These are phyloP conservation scores for Solanum pinnatisectum DNA, from an alignment of 257 asterid species.

Conservation along the genomic window DNA sequence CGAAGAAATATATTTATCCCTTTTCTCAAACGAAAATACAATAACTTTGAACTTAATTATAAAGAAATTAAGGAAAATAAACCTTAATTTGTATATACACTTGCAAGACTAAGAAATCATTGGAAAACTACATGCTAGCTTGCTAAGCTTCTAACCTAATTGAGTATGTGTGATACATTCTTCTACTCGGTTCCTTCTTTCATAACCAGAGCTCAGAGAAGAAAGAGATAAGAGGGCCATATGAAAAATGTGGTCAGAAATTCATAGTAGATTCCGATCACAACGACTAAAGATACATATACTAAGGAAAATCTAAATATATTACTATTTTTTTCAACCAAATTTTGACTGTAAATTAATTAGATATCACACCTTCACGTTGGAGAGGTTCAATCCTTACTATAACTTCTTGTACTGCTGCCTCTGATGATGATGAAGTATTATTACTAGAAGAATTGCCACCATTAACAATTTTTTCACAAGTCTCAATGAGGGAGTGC, in stretches of 20 bases:
- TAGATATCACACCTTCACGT: neutral
- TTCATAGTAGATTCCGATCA: no score
- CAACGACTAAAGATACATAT: neutral
- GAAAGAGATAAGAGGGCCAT: no score
- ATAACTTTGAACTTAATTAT: no score
- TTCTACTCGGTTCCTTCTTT: no score
- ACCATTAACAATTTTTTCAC: neutral
- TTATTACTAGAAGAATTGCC: neutral
- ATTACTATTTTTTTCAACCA: neutral
- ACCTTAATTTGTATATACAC: neutral
- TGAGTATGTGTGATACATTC: neutral
- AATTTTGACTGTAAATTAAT: neutral
- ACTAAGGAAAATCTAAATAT: neutral
- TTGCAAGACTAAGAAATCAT: neutral
- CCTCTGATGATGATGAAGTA: neutral
- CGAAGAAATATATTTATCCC: neutral
- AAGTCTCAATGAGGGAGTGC: neutral
- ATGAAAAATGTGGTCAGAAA: no score
- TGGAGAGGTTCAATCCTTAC: neutral
- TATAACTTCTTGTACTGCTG: neutral
- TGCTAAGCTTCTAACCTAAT: neutral
- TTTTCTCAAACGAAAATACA: neutral
- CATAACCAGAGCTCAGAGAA: no score
- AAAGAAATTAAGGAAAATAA: neutral
- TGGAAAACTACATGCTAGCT: neutral